Evolutionary conservation across 1,284 basidiomycete genomes (phyloP).

Genomic region (Cystobasidium sp.): DNA sequence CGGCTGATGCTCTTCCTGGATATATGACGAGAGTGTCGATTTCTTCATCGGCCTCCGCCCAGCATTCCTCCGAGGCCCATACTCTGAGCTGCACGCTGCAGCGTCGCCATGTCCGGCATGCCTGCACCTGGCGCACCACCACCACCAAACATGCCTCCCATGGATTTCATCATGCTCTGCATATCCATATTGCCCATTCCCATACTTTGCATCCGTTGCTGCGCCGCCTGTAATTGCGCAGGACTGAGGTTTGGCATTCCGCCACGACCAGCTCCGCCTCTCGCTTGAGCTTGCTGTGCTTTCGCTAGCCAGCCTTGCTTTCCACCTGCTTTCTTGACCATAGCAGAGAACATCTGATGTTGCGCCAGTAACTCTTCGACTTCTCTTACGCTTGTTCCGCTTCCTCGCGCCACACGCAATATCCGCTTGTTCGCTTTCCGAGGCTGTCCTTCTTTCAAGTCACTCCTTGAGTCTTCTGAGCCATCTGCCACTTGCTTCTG

Average conservation of each 20-base stretch:
- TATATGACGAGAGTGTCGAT: not conserved
- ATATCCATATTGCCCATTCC: slow-evolving; percentile 44
- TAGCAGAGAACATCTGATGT: slow-evolving; percentile 95
- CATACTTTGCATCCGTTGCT: slow-evolving; percentile 63
- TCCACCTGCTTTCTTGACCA: slow-evolving; percentile 95
- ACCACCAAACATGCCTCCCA: slow-evolving; percentile 52
- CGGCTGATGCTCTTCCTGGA: too few relatives aligned
- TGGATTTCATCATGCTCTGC: slow-evolving; percentile 48
- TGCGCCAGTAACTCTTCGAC: slow-evolving; percentile 95
- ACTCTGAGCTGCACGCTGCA: slow-evolving; percentile 30
- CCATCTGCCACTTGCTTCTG: slow-evolving; percentile 42
- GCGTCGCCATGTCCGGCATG: slow-evolving; percentile 52
- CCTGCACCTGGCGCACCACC: slow-evolving; percentile 52
- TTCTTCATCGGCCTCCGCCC: slow-evolving; percentile 3
- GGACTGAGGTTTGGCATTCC: slow-evolving; percentile 84
- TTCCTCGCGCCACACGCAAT: slow-evolving; percentile 84
- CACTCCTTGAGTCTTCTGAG: slow-evolving; percentile 22
- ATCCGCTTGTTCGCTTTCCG: slow-evolving; percentile 74
- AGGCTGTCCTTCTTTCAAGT: slow-evolving; percentile 45
- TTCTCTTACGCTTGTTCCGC: slow-evolving; percentile 94
- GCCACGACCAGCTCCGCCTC: slow-evolving; percentile 79
- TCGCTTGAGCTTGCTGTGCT: slow-evolving; percentile 87
- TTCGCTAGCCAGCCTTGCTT: slow-evolving; percentile 90
- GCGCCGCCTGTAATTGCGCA: slow-evolving; percentile 85
- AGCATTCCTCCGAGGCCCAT: slow-evolving; percentile 41